Evolutionary conservation across 1,284 basidiomycete species (phyloP).

Genomic region (Apiotrichum sp.): DNA sequence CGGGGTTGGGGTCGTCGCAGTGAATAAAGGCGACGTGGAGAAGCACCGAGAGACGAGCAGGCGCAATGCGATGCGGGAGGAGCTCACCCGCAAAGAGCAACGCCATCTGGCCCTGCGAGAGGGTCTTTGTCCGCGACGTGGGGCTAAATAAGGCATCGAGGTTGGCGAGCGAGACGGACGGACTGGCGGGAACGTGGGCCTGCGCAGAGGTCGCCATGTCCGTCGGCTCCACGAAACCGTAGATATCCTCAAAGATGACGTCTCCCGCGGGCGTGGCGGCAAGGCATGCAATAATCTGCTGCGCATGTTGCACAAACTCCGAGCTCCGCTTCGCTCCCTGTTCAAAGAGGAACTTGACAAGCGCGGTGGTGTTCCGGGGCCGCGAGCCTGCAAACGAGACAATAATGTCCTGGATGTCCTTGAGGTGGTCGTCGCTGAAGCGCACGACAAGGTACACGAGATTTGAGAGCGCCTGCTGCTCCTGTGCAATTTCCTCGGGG

Average conservation of each 20-base stretch:
- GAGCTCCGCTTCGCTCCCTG: constrained; percentile 77
- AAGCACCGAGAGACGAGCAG: constrained; percentile 63
- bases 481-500: constrained; percentile 47
- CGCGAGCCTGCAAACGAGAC: constrained; percentile 51
- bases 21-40: constrained; percentile 79
- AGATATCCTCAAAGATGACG: constrained; percentile 74
- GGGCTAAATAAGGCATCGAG: constrained; percentile 41
- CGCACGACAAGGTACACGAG: constrained; percentile 76
- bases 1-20: constrained; percentile 66
- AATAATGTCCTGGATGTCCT: constrained; percentile 80
- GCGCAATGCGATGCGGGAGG: constrained; percentile 68
- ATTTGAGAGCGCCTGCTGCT: constrained; percentile 68
- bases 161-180: constrained; percentile 45
- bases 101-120: constrained; percentile 76
- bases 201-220: constrained; percentile 68
- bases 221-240: constrained; percentile 73
- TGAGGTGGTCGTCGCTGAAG: constrained; percentile 68
- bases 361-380: constrained; percentile 63
- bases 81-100: constrained; percentile 79
- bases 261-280: constrained; percentile 70
- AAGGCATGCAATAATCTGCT: constrained; percentile 76
- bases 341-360: constrained; percentile 77
- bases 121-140: constrained; percentile 41
- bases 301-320: constrained; percentile 70
- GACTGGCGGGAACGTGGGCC: constrained; percentile 66